Percentiles rank a stretch among this genome's conserved stretches.
Evolutionary conservation across 495 filamentous ascomycete genomes (phyloP).

Genomic region (Tuber umbilicatum): DNA sequence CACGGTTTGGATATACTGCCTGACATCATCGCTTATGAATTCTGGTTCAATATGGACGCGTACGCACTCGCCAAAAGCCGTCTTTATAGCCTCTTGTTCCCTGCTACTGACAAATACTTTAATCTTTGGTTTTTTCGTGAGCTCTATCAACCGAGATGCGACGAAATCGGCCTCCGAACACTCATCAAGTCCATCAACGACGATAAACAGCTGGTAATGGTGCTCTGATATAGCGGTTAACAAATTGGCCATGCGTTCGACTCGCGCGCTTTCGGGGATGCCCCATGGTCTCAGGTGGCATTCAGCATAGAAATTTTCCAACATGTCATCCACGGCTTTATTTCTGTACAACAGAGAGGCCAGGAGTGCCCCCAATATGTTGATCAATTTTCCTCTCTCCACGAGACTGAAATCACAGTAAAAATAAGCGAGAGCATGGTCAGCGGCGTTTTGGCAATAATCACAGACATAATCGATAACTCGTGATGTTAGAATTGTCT

Average conservation of each 20-base stretch:
- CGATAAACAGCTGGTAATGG: neutral
- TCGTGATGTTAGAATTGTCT: conserved; percentile 1
- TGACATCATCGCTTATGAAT: neutral
- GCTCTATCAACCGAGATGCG: neutral
- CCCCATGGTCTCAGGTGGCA: neutral
- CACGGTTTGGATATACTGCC: neutral
- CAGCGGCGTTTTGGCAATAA: neutral
- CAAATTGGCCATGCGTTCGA: neutral
- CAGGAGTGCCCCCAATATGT: neutral
- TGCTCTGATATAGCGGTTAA: neutral
- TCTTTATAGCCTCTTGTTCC: neutral
- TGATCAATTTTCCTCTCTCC: neutral
- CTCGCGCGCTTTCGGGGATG: neutral
- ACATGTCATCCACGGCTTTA: neutral
- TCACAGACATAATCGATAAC: neutral
- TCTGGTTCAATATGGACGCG: neutral
- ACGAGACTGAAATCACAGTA: neutral
- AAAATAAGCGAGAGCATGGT: neutral
- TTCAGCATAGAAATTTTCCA: neutral
- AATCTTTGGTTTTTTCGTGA: neutral
- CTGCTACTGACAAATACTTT: neutral
- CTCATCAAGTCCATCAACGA: neutral
- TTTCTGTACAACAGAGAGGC: neutral
- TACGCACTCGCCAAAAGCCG: neutral
- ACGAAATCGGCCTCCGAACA: neutral